Base-by-base conservation (phyloP, 306 rosid species). In the Acacia confusa region DNA sequence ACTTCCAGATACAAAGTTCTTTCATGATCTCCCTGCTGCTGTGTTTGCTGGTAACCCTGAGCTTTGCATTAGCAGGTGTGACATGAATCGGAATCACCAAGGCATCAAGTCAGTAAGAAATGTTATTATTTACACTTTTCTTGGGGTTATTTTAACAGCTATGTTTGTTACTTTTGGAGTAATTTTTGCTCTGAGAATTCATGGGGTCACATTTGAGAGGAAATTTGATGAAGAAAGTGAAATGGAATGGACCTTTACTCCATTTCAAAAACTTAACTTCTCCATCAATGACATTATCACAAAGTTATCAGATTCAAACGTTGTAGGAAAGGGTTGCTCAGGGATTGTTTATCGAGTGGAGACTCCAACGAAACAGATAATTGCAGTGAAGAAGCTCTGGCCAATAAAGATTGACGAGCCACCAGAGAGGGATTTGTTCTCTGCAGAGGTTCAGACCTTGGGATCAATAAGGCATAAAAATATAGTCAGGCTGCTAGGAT, bases 311-410 rank as follows among this genome's bases (percentile, higher is more conserved):
- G 98, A 92, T 73, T 89, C 97, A 24, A 95, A 88, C 84, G 78
- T 95, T 41, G 89, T 95, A 0, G 98, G 98, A 84, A 92, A 88
- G 81, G 98, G 98, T 58, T 84, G 94, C 73, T 95, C 98, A 0
- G 98, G 98, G 11, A 30, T 95, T 69, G 98, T 95, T 84, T 95
- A 90, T 82, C 91, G 95, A 2, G 97, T 95, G 9, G 98, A 95
- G 90, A 95, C 98, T 75, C 97, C 97, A n/a, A 75, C 80, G 45
- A 92, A 77, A 67, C 97, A 92, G 87, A 82, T 79, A 14, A 83
- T 95, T 77, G 98, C 98, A 45, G 98, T 95, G 90, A 95, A 95
- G 95, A 95, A 92, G 87, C 89, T 95, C 50, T 95, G 97, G 97
- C 92, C 95, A 30, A 61, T 83, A 73, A 91, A 74, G 79, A 88